Percentiles rank a stretch among this genome's conserved stretches.
Conservation (phyloP, 768 basidiomycete species). For the Phlebiopsis gigantea region DNA sequence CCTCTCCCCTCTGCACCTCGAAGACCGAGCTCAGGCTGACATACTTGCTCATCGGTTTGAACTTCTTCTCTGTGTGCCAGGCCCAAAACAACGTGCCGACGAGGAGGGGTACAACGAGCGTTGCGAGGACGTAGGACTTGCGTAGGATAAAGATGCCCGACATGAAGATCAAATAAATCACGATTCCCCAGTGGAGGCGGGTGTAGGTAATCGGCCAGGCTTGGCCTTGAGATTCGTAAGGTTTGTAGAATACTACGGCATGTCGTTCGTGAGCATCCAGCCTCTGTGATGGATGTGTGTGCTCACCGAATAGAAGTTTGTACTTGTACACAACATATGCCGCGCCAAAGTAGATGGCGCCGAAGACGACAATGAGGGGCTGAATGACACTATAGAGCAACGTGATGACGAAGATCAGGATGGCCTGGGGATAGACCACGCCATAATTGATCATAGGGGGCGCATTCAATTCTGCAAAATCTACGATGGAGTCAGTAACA, state of each 20-base stretch:
- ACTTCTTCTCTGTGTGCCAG: constrained; percentile 65
- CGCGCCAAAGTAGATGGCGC: constrained; percentile 93
- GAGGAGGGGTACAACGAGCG: constrained; percentile 72
- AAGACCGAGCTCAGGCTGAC: constrained; percentile 83
- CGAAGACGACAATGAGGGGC: constrained; percentile 91
- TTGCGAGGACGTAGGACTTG: constrained; percentile 52
- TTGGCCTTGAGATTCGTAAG: constrained; percentile 95
- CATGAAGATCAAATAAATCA: constrained; percentile 97
- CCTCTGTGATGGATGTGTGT: no score
- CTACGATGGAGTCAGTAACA: constrained; percentile 33
- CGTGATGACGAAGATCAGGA: constrained; percentile 93
- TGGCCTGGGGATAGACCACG: constrained; percentile 93
- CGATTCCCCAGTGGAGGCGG: constrained; percentile 85
- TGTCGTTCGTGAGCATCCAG: no score
- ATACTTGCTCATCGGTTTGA: constrained; percentile 71
- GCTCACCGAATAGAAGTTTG: constrained; percentile 83
- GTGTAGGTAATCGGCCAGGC: constrained; percentile 96
- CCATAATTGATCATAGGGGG: constrained; percentile 99
- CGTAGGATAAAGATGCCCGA: constrained; percentile 84
- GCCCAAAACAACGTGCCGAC: constrained; percentile 73
- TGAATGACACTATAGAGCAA: constrained; percentile 94
- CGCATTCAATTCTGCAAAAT: constrained; percentile 93
- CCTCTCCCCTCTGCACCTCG: constrained; percentile 88
- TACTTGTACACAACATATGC: constrained; percentile 98
- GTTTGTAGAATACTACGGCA: constrained; percentile 88